Base-by-base conservation (phyloP, 805 yeast genomes). In the Metschnikowia cerradonensis region DNA sequence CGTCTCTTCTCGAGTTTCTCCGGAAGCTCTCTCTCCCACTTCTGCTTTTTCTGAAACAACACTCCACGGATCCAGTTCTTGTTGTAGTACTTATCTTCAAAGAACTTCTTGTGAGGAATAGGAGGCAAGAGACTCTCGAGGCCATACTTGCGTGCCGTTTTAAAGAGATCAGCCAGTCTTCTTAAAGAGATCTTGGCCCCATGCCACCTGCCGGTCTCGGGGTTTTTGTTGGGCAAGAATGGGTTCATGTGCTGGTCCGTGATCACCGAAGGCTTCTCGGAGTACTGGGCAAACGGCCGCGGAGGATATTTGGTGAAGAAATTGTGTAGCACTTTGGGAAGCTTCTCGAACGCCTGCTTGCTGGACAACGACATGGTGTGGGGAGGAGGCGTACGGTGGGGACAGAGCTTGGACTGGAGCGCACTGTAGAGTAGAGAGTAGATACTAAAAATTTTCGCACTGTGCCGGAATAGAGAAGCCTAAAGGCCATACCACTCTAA, bases 301-400 rank as follows among this genome's bases (percentile, higher is more conserved):
- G 97, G 97, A 32, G 97, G 97, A 63, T 82, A 88, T 66, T 81
- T 84, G 45, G 81, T 75, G 72, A 91, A 90, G 68, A 90, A 91
- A 56, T 72, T 79, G 64, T 82, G 86, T 33, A 90, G 76, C 63
- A 78, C 79, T 46, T 67, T 72, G 17, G 97, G 97, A 39, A 90
- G 81, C 67, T 80, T 76, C 30, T 73, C 64, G 58, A 83, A 86
- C 35, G 78, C 78, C 55, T 71, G 72, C 55, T 70, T 67, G 30
- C 74, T 59, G 13, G 73, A 64, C 53, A 64, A 51, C 34, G 64
- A 57, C 68, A 64, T 64, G 34, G 20, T 56, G 19, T 22, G 4
- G 17, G 19, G 31, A 8, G 30, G 14, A 10, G 23, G 10, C 30
- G 47, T 45, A 35, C 35, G 15, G 32, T 19, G 45, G 7, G 34